Conservation (phyloP, 139 green algal species). For the Chlorella sorokiniana region DNA sequence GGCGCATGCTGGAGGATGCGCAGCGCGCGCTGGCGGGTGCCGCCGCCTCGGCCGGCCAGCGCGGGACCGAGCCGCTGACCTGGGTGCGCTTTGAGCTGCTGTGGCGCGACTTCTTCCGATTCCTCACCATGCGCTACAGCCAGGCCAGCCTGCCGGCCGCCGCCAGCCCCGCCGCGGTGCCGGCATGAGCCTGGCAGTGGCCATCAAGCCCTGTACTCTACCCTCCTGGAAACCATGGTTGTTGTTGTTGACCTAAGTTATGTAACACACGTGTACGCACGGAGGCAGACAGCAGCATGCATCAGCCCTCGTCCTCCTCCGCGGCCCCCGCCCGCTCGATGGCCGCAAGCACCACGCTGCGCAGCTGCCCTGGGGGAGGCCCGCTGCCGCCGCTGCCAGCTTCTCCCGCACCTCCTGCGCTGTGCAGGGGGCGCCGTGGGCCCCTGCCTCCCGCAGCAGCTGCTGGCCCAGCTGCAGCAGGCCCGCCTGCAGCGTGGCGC, state of each 20-base stretch:
- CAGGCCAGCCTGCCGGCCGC: background rate
- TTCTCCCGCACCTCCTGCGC: constrained; percentile 2
- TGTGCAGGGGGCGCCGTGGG: background rate
- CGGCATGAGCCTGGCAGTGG: too few relatives aligned
- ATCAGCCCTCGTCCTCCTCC: background rate
- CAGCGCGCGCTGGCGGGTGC: background rate
- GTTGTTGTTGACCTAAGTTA: too few relatives aligned
- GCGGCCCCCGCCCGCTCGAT: background rate
- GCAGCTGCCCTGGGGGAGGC: background rate
- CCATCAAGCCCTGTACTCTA: too few relatives aligned
- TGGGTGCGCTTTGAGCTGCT: constrained; percentile 88
- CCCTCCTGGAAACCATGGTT: too few relatives aligned
- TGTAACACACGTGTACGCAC: too few relatives aligned
- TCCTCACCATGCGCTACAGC: constrained; percentile 61
- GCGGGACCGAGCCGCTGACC: constrained; percentile 28
- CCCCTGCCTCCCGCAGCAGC: background rate
- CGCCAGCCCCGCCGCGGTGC: too few relatives aligned
- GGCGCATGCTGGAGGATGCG: constrained; percentile 53
- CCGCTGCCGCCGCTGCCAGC: background rate
- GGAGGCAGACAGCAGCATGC: background rate
- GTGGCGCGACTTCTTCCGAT: constrained; percentile 86
- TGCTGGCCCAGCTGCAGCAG: constrained; percentile 14
- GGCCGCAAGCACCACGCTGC: background rate
- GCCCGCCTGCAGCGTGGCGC: constrained; percentile 6
- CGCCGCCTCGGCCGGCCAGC: background rate